Evolutionary conservation across 139 green algal genomes (phyloP), one percentile per base, ranked within the genome.

Genomic region (Chlamydomonas eustigma): DNA sequence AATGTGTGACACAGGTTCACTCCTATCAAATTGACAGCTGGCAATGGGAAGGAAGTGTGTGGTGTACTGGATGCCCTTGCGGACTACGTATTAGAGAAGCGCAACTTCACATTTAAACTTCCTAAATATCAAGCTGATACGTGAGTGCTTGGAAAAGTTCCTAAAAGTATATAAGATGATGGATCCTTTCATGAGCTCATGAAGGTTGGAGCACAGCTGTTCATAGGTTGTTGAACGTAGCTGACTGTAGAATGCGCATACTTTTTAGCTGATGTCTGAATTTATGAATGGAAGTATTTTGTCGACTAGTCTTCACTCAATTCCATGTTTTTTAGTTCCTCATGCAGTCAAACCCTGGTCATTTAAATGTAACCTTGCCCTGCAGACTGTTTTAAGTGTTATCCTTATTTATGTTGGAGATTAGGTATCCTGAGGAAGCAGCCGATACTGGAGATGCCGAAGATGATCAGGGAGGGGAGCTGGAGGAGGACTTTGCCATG

Each of bases 1-100:
- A n/a, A n/a, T n/a, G 84, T 84, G 1, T 37, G 73, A 1, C 82
- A 83, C 12, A 79, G 18, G 39, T 93, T 87, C 64, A 78, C 87
- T 4, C 86, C 90, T 44, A 77, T 82, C 28, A 91, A 90, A 79
- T 85, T 94, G 28, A 85, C 79, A 51, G 78, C 86, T 58, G 89
- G 85, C 8, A 80, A 85, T 74, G 89, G 89, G 37, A 82, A 88
- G 32, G 83, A 88, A 50, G 83, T 91, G 24, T 85, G 79, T 34
- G 83, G 85, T 5, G 80, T 93, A 32, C 80, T 93, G 35, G 77
- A 91, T 39, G 76, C 64, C 6, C 78, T 92, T 33, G 70, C 77
- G 30, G 85, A 90, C 76, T 82, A 80, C 30, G 86, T 84, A 38
- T 73, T 93, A 38, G 87, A 88, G 66, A 71, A 50, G 44, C 63